phyloP scores from a whole-genome alignment of 106 monocot species.

The Phalaenopsis equestris region DNA sequence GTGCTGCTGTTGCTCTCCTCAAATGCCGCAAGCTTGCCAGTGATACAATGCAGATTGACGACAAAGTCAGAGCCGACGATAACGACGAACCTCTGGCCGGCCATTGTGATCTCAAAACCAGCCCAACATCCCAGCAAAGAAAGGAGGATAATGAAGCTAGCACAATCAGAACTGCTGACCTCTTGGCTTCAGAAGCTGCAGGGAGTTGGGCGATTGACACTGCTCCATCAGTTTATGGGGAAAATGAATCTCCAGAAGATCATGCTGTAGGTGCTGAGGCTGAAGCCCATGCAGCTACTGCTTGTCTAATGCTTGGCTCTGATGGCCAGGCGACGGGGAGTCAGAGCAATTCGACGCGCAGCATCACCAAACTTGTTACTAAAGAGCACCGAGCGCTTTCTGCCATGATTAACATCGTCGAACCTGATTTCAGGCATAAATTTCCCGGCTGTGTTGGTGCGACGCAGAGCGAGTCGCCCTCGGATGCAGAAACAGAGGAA shows the following conservation, averaged over 20 bases:
- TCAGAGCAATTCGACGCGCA: slow-evolving; percentile 28
- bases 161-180: slow-evolving; percentile 62
- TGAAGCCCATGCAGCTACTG: no score
- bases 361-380: slow-evolving; percentile 5
- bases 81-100: slow-evolving; percentile 11
- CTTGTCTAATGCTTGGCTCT: slow-evolving; percentile 17
- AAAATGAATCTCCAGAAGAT: slow-evolving; percentile 32
- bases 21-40: slow-evolving; percentile 41
- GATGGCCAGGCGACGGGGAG: slow-evolving; percentile 51
- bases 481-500: slow-evolving; percentile 86
- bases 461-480: slow-evolving; percentile 28
- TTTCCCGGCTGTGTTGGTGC: slow-evolving; percentile 10
- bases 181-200: slow-evolving; percentile 72
- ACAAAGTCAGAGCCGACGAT: slow-evolving; percentile 26
- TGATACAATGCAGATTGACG: slow-evolving; percentile 56
- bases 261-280: slow-evolving; percentile 10
- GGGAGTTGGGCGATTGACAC: slow-evolving; percentile 92
- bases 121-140: slow-evolving; percentile 11
- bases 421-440: slow-evolving; percentile 44
- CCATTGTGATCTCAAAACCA: background rate
- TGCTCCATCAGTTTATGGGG: slow-evolving; percentile 60
- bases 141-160: slow-evolving; percentile 40
- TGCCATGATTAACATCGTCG: slow-evolving; percentile 66
- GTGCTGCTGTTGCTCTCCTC: slow-evolving; percentile 7
- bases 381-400: slow-evolving; percentile 37